A percentile compares a stretch with the other conserved stretches of the same genome.
Conservation (phyloP, 192 early-diverging fungal genomes). For the Kickxella alabastrina region DNA sequence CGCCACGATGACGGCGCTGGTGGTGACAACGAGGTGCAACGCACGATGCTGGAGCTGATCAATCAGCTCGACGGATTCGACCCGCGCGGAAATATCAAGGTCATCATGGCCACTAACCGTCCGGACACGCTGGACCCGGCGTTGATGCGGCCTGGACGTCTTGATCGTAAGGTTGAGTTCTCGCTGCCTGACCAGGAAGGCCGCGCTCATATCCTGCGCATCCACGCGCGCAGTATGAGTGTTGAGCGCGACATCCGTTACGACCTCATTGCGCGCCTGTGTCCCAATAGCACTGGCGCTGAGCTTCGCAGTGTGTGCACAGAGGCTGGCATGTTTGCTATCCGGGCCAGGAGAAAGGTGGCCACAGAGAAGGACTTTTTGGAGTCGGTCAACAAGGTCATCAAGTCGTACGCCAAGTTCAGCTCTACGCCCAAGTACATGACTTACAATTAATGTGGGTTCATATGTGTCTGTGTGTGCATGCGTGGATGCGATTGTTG, state of each 20-base stretch:
- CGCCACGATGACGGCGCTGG: constrained; percentile 98
- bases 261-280: constrained; percentile 95
- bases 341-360: constrained; percentile 94
- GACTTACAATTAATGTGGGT: constrained; percentile 62
- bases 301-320: constrained; percentile 98
- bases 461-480: no score
- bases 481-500: no score
- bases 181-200: constrained; percentile 93
- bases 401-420: constrained; percentile 99
- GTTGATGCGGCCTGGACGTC: constrained; percentile 91
- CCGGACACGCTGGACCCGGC: constrained; percentile 99
- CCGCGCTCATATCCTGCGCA: constrained; percentile 96
- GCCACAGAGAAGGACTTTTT: constrained; percentile 99
- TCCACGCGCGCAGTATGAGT: constrained; percentile 98
- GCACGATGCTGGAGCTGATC: constrained; percentile 99
- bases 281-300: constrained; percentile 98
- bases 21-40: constrained; percentile 99
- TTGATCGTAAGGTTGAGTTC: constrained; percentile 99
- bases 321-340: constrained; percentile 99
- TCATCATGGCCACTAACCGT: constrained; percentile 98
- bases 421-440: constrained; percentile 95
- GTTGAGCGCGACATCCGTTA: constrained; percentile 99
- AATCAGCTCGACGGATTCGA: constrained; percentile 99
- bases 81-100: constrained; percentile 99
- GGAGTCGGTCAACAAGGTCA: constrained; percentile 99